These are phyloP conservation scores for Symbiodinium natans DNA, from an alignment of 73 alveolate genomes.

Conservation along the genomic window DNA sequence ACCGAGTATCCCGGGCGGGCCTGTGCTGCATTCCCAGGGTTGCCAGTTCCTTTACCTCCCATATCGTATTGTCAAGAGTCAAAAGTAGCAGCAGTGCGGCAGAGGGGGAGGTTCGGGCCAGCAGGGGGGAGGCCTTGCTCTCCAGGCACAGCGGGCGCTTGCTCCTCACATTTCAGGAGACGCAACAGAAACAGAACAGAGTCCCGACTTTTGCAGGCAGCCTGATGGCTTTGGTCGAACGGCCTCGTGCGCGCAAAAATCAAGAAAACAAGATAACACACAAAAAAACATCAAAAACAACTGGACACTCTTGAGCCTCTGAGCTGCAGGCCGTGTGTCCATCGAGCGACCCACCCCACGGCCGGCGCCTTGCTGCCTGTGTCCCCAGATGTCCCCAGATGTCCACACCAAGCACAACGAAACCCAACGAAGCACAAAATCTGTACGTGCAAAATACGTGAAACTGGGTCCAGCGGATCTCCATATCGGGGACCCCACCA, in stretches of 20 bases:
- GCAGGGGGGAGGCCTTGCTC: constrained; percentile 14
- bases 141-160: constrained; percentile 1
- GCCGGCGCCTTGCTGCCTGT: constrained; percentile 9
- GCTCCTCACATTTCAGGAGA: too few species aligned
- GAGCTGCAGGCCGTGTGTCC: neutral
- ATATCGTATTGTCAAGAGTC: too few species aligned
- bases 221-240: neutral
- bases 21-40: too few species aligned
- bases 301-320: neutral
- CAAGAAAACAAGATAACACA: too few species aligned
- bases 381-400: neutral
- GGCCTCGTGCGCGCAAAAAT: neutral
- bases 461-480: neutral
- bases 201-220: neutral
- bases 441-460: too few species aligned
- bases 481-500: neutral
- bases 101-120: too few species aligned
- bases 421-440: neutral
- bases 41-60: too few species aligned
- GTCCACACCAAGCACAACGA: too few species aligned
- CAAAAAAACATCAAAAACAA: too few species aligned
- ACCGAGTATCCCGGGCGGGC: too few species aligned
- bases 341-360: neutral
- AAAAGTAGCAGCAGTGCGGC: too few species aligned
- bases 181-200: too few species aligned